These are phyloP conservation scores for Aspergillus cavernicola DNA, from an alignment of 495 filamentous ascomycete genomes.

Conservation along the genomic window DNA sequence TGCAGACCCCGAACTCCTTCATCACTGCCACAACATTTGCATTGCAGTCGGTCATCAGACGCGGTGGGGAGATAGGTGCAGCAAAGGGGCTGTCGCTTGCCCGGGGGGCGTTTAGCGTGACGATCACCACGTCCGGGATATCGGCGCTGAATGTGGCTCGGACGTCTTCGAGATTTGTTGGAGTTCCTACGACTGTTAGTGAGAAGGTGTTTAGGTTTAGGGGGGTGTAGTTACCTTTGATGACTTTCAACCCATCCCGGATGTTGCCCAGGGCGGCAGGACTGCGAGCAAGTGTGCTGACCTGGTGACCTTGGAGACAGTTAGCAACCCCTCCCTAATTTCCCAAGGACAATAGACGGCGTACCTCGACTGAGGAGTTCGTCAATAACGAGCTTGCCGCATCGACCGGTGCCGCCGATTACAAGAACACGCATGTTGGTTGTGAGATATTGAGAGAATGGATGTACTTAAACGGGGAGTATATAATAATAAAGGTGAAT, in stretches of 20 bases:
- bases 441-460: too few relatives aligned
- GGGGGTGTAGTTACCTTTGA: not conserved
- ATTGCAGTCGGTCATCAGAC: slow-evolving; percentile 43
- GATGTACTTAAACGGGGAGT: too few relatives aligned
- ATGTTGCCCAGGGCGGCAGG: slow-evolving; percentile 11
- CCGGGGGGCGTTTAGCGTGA: slow-evolving; percentile 43
- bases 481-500: too few relatives aligned
- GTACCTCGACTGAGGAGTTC: slow-evolving; percentile 28
- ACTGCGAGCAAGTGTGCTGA: slow-evolving; percentile 22
- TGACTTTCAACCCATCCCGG: not conserved
- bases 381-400: slow-evolving; percentile 37
- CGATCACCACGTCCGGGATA: slow-evolving; percentile 36
- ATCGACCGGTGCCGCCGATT: slow-evolving; percentile 41
- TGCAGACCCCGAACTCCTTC: slow-evolving; percentile 34
- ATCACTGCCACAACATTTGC: slow-evolving; percentile 39
- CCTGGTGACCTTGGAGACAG: slow-evolving; percentile 15
- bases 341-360: too few relatives aligned
- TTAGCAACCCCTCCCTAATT: too few relatives aligned
- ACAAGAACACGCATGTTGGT: slow-evolving; percentile 40
- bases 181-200: slow-evolving; percentile 27
- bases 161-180: slow-evolving; percentile 36
- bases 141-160: slow-evolving; percentile 26
- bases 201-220: not conserved
- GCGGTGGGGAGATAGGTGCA: slow-evolving; percentile 37
- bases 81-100: slow-evolving; percentile 44